phyloP scores from a whole-genome alignment of 192 early-diverging fungal species.

The Rhizoclosmatium sp. region DNA sequence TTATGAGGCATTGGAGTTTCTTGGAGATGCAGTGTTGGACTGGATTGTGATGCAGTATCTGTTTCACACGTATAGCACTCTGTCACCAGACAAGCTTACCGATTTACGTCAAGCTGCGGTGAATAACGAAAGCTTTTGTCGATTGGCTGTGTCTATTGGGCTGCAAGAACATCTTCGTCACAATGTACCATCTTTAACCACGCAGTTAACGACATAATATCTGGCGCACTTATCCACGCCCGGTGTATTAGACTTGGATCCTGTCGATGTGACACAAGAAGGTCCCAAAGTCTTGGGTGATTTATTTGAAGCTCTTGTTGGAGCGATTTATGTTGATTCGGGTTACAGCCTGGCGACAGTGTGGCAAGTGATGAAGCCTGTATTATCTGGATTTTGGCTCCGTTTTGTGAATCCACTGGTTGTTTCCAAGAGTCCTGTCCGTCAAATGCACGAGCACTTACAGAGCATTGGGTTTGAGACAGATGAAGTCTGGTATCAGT shows the following conservation, averaged over 20 bases:
- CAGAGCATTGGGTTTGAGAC: conserved; percentile 51
- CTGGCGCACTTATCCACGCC: conserved; percentile 52
- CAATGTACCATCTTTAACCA: conserved; percentile 56
- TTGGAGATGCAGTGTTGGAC: conserved; percentile 90
- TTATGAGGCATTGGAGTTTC: conserved; percentile 90
- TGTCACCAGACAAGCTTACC: conserved; percentile 76
- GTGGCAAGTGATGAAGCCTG: conserved; percentile 53
- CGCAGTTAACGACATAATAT: conserved; percentile 63
- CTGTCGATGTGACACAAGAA: conserved; percentile 36
- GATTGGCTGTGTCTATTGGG: conserved; percentile 67
- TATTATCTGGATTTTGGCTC: conserved; percentile 46
- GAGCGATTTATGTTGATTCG: conserved; percentile 84
- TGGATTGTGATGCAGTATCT: conserved; percentile 79
- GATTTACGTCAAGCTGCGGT: conserved; percentile 86
- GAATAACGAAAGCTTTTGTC: conserved; percentile 83
- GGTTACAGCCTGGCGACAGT: conserved; percentile 65
- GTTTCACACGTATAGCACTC: conserved; percentile 73
- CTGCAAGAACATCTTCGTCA: conserved; percentile 74
- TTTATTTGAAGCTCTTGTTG: conserved; percentile 82
- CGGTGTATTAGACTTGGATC: conserved; percentile 34
- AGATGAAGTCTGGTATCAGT: conserved; percentile 51
- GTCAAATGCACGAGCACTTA: conserved; percentile 53
- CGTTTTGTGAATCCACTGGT: conserved; percentile 48
- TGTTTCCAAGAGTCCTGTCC: conserved; percentile 55
- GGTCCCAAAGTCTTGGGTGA: conserved; percentile 88